Evolutionary conservation across 495 filamentous ascomycete species (phyloP), one percentile per base, ranked within the genome.

Genomic region (Elasticomyces elasticus): DNA sequence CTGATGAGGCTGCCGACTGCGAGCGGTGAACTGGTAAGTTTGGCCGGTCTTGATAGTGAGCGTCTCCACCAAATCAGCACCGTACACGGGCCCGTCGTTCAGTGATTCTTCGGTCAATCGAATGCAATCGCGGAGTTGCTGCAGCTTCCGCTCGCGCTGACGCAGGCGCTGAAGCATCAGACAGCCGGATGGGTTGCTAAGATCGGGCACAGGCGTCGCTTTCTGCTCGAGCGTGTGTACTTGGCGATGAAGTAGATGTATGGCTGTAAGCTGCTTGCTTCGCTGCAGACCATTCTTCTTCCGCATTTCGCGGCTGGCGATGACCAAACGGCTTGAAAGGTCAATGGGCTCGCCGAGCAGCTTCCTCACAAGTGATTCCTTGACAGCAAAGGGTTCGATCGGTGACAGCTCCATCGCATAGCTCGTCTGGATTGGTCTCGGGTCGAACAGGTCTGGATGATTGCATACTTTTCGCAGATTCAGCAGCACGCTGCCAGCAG

Each of bases 401-500:
- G 85, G 83, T 23, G 89, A 90, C 41, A 77, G 85, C 28, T 82
- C 78, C 86, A 96, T 94, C 7, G 89, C 89, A 67, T 94, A 95
- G 5, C 91, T 96, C 1, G 88, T 97, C 62, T 94, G 89, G 64
- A 99, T 95, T n/a, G 86, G 88, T 13, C 94, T 80, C n/a, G 92
- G 94, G 59, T 96, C 86, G 64, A 99, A 99, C 13, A 97, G 78
- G 72, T 99, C 94, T 0, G 94, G 94, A 64, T 99, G 94, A 61
- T 97, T 97, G 75, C 94, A 99, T 40, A 99, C 94, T 66, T 96
- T 95, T 22, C 94, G 83, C 26, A 99, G 76, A 65, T 95, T 90
- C 92, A 99, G 95, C 40, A 99, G 72, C 69, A 94, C 96, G 68
- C 95, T 95, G 68, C 97, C 96, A 65, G 97, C 95, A 9, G 87